phyloP scores from a whole-genome alignment of 257 asterid species.

The Solanum bulbocastanum region DNA sequence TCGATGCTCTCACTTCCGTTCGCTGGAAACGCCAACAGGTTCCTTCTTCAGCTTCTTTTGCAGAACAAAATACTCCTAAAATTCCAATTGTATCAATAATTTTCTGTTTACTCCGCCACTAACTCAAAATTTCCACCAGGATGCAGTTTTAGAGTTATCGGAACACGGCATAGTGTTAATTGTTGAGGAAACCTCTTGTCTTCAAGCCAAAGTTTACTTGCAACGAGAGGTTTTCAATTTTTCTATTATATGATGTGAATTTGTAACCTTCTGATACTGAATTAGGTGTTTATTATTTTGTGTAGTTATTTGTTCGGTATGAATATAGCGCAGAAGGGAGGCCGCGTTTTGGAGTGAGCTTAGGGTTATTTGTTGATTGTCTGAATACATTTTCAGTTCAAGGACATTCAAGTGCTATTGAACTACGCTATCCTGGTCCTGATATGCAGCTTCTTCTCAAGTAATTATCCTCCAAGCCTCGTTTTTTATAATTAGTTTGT shows the following conservation, averaged over 20 bases:
- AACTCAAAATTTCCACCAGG: constrained; percentile 27
- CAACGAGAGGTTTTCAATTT: constrained; percentile 59
- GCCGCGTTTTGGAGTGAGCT: constrained; percentile 88
- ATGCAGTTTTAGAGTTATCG: constrained; percentile 71
- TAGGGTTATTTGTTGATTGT: constrained; percentile 82
- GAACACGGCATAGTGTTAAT: constrained; percentile 90
- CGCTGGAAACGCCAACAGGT: constrained; percentile 97
- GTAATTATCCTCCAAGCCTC: constrained; percentile 14
- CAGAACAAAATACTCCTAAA: not conserved
- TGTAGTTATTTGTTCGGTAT: constrained; percentile 64
- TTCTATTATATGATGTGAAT: not conserved
- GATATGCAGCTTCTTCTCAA: constrained; percentile 93
- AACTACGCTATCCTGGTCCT: constrained; percentile 85
- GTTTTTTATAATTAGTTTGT: not conserved
- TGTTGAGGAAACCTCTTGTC: constrained; percentile 87
- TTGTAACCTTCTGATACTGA: not conserved
- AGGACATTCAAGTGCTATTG: constrained; percentile 53
- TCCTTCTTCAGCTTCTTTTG: not conserved
- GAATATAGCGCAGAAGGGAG: constrained; percentile 72
- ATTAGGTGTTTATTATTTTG: not conserved
- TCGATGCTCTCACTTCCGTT: constrained; percentile 83
- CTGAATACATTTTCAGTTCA: constrained; percentile 78
- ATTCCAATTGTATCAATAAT: not conserved
- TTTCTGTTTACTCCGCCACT: not conserved
- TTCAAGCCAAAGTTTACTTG: constrained; percentile 91